Percentiles rank a stretch among this genome's conserved stretches.
These are phyloP conservation scores for Arthrinium phaeospermum DNA, from an alignment of 2,329 filamentous ascomycete genomes.

Conservation along the genomic window DNA sequence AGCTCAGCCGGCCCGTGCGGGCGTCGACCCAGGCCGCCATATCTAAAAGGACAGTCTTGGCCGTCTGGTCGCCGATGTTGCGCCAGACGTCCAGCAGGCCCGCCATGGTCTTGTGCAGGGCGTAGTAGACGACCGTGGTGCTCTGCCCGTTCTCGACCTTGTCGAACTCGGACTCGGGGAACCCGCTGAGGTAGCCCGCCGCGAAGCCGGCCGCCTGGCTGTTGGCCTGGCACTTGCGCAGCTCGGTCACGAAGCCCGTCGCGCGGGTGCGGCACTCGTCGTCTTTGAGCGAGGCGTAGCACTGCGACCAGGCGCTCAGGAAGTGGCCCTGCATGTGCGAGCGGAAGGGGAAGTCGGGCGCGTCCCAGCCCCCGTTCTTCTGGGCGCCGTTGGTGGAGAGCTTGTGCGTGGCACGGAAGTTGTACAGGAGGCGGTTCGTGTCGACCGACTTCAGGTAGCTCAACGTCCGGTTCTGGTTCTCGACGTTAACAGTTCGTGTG, in stretches of 20 bases:
- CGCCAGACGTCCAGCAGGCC: constrained; percentile 57
- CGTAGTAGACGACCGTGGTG: constrained; percentile 60
- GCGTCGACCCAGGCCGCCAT: constrained; percentile 55
- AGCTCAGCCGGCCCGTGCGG: constrained; percentile 49
- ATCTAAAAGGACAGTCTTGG: constrained; percentile 49
- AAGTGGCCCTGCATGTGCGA: constrained; percentile 58
- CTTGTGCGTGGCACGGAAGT: constrained; percentile 52
- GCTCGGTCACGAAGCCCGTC: constrained; percentile 49
- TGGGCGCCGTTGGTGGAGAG: constrained; percentile 52
- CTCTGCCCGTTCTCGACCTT: constrained; percentile 51
- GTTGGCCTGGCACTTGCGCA: constrained; percentile 57
- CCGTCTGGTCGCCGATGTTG: constrained; percentile 47
- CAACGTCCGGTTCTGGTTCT: constrained; percentile 49
- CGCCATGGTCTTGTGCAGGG: constrained; percentile 59
- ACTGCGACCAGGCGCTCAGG: constrained; percentile 56
- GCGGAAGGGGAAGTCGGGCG: constrained; percentile 58
- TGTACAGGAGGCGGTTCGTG: constrained; percentile 53
- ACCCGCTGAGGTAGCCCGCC: constrained; percentile 55
- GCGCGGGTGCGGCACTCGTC: constrained; percentile 51
- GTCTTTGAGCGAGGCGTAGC: constrained; percentile 50
- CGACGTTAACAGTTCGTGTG: too few relatives aligned
- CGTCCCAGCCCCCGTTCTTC: constrained; percentile 58
- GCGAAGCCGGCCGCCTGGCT: constrained; percentile 51
- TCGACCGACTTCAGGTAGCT: constrained; percentile 53
- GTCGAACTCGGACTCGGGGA: constrained; percentile 56